Evolutionary conservation across 2,329 filamentous ascomycete genomes (phyloP).

Genomic region (Ophiostoma populinum): DNA sequence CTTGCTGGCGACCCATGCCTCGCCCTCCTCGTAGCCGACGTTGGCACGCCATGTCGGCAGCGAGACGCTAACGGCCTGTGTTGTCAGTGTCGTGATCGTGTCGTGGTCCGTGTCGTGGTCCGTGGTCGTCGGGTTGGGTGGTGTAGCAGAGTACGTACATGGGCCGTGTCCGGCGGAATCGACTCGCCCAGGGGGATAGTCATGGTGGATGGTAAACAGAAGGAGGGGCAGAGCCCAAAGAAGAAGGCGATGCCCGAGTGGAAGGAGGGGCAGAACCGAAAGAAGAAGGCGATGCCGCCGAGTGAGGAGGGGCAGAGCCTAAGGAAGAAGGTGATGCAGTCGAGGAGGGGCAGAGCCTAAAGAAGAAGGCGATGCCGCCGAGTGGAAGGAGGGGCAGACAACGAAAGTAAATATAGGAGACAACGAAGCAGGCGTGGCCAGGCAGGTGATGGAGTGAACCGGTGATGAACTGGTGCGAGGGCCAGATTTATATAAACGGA

Average conservation of each 20-base stretch:
- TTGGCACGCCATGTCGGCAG: conserved; percentile 86
- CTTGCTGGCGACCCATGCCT: conserved; percentile 66
- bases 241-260: not conserved
- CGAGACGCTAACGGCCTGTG: conserved; percentile 84
- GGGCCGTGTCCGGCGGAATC: conserved; percentile 61
- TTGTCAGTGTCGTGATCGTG: not conserved
- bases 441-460: no score
- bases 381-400: no score
- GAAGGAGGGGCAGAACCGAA: no score
- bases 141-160: conserved; percentile 46
- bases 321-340: no score
- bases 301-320: no score
- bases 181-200: conserved; percentile 41
- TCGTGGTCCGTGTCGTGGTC: not conserved
- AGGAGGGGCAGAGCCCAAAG: not conserved
- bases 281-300: no score
- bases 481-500: no score
- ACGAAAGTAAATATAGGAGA: not conserved
- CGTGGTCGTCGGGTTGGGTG: not conserved
- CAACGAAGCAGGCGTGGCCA: no score
- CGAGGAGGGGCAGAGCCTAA: no score
- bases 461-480: no score
- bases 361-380: no score
- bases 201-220: not conserved
- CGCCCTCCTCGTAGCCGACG: conserved; percentile 83